Evolutionary conservation across 2,329 filamentous ascomycete genomes (phyloP).

Genomic region (Clonostachys rosea): DNA sequence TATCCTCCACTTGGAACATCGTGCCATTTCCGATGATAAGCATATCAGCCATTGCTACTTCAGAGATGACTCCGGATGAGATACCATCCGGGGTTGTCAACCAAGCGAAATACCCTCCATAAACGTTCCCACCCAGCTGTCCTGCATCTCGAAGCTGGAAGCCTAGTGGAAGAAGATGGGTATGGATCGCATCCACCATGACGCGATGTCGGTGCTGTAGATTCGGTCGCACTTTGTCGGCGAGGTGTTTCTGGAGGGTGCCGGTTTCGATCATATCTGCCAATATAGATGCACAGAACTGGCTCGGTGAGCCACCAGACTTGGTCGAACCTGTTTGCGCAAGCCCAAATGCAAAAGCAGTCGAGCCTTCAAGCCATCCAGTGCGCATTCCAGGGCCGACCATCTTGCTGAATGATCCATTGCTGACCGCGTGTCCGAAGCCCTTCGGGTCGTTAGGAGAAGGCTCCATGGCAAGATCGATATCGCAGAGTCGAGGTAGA

Average conservation of each 20-base stretch:
- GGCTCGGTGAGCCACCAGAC: slow-evolving; percentile 53
- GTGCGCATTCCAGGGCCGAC: slow-evolving; percentile 75
- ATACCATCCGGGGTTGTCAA: slow-evolving; percentile 50
- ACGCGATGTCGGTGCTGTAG: slow-evolving; percentile 40
- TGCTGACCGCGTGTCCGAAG: slow-evolving; percentile 80
- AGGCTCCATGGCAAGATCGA: slow-evolving; percentile 60
- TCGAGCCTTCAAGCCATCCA: slow-evolving; percentile 80
- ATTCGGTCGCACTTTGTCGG: slow-evolving; percentile 32
- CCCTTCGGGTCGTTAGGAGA: slow-evolving; percentile 34
- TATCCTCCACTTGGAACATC: slow-evolving; percentile 63
- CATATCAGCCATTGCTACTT: slow-evolving; percentile 52
- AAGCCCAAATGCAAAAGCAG: slow-evolving; percentile 44
- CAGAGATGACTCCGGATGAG: slow-evolving; percentile 50
- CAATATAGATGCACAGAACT: slow-evolving; percentile 48
- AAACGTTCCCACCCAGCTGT: slow-evolving; percentile 39
- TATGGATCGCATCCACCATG: slow-evolving; percentile 54
- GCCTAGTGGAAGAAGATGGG: slow-evolving; percentile 58
- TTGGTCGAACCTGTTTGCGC: slow-evolving; percentile 47
- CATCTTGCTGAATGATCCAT: slow-evolving; percentile 89
- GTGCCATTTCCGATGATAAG: slow-evolving; percentile 64
- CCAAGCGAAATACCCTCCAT: slow-evolving; percentile 88
- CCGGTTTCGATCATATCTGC: slow-evolving; percentile 39
- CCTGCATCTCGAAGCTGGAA: slow-evolving; percentile 34
- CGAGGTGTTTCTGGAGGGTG: slow-evolving; percentile 36
- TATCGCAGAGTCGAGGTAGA: slow-evolving; percentile 73